A percentile compares a stretch with the other conserved stretches of the same genome.
These are phyloP conservation scores for Colletotrichum brevisporum DNA, from an alignment of 2,329 filamentous ascomycete genomes.

Conservation along the genomic window DNA sequence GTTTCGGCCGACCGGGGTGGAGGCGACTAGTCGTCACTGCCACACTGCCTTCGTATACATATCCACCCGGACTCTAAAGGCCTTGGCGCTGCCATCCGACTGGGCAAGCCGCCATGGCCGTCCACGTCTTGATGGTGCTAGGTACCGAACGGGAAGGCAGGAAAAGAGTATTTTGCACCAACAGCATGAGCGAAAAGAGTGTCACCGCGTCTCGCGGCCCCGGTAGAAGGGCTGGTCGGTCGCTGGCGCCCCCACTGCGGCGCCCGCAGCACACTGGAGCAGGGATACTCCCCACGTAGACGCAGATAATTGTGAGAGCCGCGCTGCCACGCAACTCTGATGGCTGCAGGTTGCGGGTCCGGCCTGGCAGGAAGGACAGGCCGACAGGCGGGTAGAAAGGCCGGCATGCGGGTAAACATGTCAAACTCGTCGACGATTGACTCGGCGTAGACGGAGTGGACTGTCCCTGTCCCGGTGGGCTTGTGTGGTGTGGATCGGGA, in stretches of 20 bases:
- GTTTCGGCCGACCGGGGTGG: conserved; percentile 15
- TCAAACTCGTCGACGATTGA: conserved; percentile 8
- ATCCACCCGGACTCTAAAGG: conserved; percentile 5
- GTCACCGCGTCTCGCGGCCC: background rate
- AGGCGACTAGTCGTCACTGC: conserved; percentile 21
- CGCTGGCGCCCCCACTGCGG: conserved; percentile 8
- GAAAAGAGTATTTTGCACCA: background rate
- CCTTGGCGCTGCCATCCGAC: background rate
- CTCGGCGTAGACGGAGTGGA: conserved; percentile 7
- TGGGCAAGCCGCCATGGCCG: background rate
- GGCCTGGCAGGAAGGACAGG: background rate
- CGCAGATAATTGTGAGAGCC: conserved; percentile 24
- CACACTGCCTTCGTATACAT: conserved; percentile 17
- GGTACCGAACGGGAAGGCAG: too few species aligned
- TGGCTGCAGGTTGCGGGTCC: conserved; percentile 4
- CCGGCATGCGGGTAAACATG: conserved; percentile 7
- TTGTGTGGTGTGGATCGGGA: conserved; percentile 5
- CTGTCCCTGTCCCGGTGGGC: background rate
- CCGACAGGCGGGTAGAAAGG: conserved; percentile 5
- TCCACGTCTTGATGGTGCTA: background rate
- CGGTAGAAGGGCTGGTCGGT: background rate
- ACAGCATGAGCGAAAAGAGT: background rate
- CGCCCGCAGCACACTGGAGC: background rate
- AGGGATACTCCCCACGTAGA: conserved; percentile 2
- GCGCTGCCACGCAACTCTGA: conserved; percentile 22